These are phyloP conservation scores for Coniosporium uncinatum DNA, from an alignment of 2,329 filamentous ascomycete genomes.

Conservation along the genomic window DNA sequence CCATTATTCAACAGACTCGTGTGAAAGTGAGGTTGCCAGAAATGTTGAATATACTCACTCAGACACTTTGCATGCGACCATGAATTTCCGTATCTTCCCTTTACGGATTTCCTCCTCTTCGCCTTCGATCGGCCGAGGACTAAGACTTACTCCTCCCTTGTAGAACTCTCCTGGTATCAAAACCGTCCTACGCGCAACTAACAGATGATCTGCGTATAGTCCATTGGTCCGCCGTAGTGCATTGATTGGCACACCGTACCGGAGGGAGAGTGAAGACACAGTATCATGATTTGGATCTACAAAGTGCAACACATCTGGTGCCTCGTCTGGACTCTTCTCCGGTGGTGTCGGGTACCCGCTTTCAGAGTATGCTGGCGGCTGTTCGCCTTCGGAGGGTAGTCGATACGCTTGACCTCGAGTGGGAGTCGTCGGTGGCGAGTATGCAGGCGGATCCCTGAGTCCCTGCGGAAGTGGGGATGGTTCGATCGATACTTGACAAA, in stretches of 20 bases:
- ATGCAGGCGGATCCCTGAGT: constrained; percentile 63
- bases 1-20: not conserved
- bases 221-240: constrained; percentile 63
- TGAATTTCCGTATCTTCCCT: constrained; percentile 66
- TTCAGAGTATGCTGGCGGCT: constrained; percentile 36
- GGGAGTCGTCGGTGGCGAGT: constrained; percentile 38
- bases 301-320: constrained; percentile 66
- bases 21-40: not conserved
- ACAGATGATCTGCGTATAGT: constrained; percentile 64
- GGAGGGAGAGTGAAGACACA: constrained; percentile 61
- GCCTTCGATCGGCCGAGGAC: constrained; percentile 64
- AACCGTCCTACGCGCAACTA: constrained; percentile 63
- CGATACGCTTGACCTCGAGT: constrained; percentile 5
- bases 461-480: constrained; percentile 58
- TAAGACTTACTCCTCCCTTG: constrained; percentile 60
- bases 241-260: constrained; percentile 61
- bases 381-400: constrained; percentile 18
- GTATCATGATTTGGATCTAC: constrained; percentile 65
- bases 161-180: constrained; percentile 68
- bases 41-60: constrained; percentile 50
- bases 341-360: constrained; percentile 23
- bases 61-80: constrained; percentile 71
- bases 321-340: constrained; percentile 26
- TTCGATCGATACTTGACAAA: constrained; percentile 65
- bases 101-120: constrained; percentile 71